Percentiles rank a stretch among this genome's conserved stretches.
These are phyloP conservation scores for Camellia oleifera DNA, from an alignment of 179 eudicot genomes.

Conservation along the genomic window DNA sequence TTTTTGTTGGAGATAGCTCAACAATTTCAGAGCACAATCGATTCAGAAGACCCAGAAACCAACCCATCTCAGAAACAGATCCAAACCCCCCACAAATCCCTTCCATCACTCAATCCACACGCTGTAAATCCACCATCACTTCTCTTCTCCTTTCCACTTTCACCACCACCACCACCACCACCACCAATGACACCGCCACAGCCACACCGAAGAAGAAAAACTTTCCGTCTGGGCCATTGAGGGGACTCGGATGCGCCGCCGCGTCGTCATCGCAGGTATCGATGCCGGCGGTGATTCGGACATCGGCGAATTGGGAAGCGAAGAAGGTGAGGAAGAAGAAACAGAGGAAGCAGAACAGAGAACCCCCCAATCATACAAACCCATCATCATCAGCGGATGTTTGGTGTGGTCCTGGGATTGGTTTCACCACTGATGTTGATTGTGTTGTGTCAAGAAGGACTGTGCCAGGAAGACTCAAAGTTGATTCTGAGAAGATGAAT, in stretches of 20 bases:
- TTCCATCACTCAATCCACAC: slow-evolving; percentile 43
- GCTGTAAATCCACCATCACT: slow-evolving; percentile 64
- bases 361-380: slow-evolving; percentile 5
- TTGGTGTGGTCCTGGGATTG: slow-evolving; percentile 89
- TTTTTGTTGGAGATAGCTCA: slow-evolving; percentile 32
- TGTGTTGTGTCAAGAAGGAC: slow-evolving; percentile 61
- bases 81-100: slow-evolving; percentile 32
- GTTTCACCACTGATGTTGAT: slow-evolving; percentile 51
- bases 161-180: slow-evolving; percentile 25
- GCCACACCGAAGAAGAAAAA: slow-evolving; percentile 39
- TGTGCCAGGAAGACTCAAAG: slow-evolving; percentile 42
- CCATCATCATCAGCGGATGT: slow-evolving; percentile 37
- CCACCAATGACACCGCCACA: slow-evolving; percentile 10
- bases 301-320: slow-evolving; percentile 69
- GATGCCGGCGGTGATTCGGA: slow-evolving; percentile 66
- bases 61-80: slow-evolving; percentile 27
- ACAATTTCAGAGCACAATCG: slow-evolving; percentile 36
- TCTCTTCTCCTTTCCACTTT: slow-evolving; percentile 57
- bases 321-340: slow-evolving; percentile 38
- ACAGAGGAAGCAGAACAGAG: slow-evolving; percentile 27
- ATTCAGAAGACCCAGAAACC: slow-evolving; percentile 42
- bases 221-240: slow-evolving; percentile 40
- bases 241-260: slow-evolving; percentile 86
- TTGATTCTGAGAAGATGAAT: slow-evolving; percentile 54
- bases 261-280: slow-evolving; percentile 66